These are phyloP conservation scores for Setaria viridis DNA, from an alignment of 202 grass and related monocot species.

Conservation along the genomic window DNA sequence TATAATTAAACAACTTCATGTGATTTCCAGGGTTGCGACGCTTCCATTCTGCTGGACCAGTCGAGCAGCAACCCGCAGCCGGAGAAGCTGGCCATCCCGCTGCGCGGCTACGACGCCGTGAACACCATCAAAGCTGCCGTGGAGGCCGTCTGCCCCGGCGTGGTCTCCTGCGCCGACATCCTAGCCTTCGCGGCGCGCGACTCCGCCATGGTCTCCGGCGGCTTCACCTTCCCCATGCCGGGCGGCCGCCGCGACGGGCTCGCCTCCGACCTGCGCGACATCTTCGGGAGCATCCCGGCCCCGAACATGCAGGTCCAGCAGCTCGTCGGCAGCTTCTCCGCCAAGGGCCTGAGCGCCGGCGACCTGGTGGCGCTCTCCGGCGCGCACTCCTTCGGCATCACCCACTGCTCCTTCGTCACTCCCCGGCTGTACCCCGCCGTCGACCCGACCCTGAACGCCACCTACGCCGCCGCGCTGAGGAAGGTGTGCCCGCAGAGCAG, in stretches of 20 bases:
- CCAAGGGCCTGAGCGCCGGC: constrained; percentile 12
- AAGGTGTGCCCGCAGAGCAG: constrained; percentile 11
- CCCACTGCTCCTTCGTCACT: constrained; percentile 49
- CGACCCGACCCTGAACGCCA: constrained; percentile 41
- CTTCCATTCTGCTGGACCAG: not conserved
- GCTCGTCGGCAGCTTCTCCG: constrained; percentile 24
- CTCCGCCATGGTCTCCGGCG: constrained; percentile 1
- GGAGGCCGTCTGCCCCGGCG: constrained; percentile 48
- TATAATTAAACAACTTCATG: too few relatives aligned
- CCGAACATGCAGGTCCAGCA: constrained; percentile 4
- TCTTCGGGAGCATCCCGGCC: not conserved
- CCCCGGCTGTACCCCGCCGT: constrained; percentile 37
- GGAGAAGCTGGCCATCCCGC: constrained; percentile 29
- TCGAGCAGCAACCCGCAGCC: not conserved
- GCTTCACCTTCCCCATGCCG: constrained; percentile 41
- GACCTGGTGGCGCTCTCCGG: constrained; percentile 64
- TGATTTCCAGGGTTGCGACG: constrained; percentile 11
- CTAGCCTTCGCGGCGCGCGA: constrained; percentile 63
- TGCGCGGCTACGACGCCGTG: constrained; percentile 37
- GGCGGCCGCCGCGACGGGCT: constrained; percentile 51
- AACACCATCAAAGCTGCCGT: constrained; percentile 39
- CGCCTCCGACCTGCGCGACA: constrained; percentile 1
- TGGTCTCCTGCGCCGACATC: constrained; percentile 74
- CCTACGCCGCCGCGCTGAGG: constrained; percentile 31
- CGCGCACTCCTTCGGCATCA: constrained; percentile 57